Percentiles rank a stretch among this genome's conserved stretches.
phyloP scores from a whole-genome alignment of 257 asterid species.

The Buddleja alternifolia region DNA sequence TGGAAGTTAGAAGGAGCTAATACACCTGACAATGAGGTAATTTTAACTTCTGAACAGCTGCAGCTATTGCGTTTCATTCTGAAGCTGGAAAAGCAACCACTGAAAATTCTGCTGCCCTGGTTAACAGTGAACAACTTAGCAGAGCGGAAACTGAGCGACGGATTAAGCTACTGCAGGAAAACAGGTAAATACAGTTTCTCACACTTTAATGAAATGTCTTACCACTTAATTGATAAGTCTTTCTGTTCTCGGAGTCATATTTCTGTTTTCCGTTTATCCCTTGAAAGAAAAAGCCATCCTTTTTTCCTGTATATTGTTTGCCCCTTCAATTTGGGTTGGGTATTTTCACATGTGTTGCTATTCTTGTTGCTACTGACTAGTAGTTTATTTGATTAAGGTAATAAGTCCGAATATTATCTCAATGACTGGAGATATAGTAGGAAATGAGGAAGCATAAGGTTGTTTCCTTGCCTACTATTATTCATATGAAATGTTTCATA shows the following conservation, averaged over 20 bases:
- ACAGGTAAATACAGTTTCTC: constrained; percentile 53
- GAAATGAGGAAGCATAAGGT: constrained; percentile 9
- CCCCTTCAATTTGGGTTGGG: constrained; percentile 12
- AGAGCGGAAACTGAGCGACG: constrained; percentile 76
- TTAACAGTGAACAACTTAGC: constrained; percentile 75
- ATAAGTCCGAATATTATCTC: too few relatives aligned
- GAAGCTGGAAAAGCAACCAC: constrained; percentile 58
- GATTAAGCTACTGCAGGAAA: constrained; percentile 75
- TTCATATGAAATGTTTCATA: too few relatives aligned
- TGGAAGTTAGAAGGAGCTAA: constrained; percentile 19
- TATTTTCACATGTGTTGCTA: constrained; percentile 16
- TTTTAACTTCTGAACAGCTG: constrained; percentile 55
- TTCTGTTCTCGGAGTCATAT: constrained; percentile 16
- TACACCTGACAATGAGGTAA: constrained; percentile 24
- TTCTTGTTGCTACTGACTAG: constrained; percentile 12
- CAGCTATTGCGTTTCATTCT: constrained; percentile 59
- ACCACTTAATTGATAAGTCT: neutral
- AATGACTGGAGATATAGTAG: neutral
- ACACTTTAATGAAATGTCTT: constrained; percentile 1
- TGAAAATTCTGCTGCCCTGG: constrained; percentile 49
- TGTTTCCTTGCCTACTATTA: constrained; percentile 13
- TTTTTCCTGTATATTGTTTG: neutral
- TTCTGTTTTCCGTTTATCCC: constrained; percentile 15
- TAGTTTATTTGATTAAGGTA: constrained; percentile 5
- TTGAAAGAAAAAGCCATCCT: constrained; percentile 17